Evolutionary conservation across 1,284 basidiomycete genomes (phyloP), one percentile per base, ranked within the genome.

Genomic region (Xerocomus amazonicus): DNA sequence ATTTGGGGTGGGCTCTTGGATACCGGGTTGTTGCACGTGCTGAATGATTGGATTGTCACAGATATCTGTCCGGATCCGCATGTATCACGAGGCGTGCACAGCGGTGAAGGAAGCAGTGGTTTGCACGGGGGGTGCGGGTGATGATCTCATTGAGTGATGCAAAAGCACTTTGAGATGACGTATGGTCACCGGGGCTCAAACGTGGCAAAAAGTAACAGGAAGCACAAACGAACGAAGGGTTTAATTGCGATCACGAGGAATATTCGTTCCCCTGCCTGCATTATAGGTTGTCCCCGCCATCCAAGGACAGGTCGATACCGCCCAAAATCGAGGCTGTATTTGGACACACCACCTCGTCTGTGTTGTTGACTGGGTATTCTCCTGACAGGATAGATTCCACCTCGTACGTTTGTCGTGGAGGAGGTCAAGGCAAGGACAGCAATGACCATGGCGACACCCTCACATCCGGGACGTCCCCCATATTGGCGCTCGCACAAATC

Each of bases 1-100:
- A 37, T 84, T 87, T 56, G 73, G 76, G 19, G 78, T 86, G 52
- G 79, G 66, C 2, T 12, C 14, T 40, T 28, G 14, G 13, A 32
- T 46, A 37, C 34, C 34, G 26, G 27, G 43, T 33, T 45, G n/a
- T 27, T 37, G 2, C 9, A 12, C 33, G 7, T 28, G 14, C 13
- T 26, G 31, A 50, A 4, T 35, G 26, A 33, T 13, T 19, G n/a
- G 6, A 14, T 17, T 29, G 19, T 3, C 4, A 10, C 16, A 61
- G 60, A 43, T 64, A 14, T 66, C 60, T 9, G 43, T 62, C 32
- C 60, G 66, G 19, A 52, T 64, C 28, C 57, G 57, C 40, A 66
- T 55, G 2, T 58, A 58, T 48, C 55, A 52, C 7, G 50, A 57
- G 10, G 57, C 65, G 1, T 55, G 50, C 26, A 33, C 48, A 7